A percentile compares a stretch with the other conserved stretches of the same genome.
Conservation (phyloP, 495 filamentous ascomycete species). For the Amorphotheca resinae region DNA sequence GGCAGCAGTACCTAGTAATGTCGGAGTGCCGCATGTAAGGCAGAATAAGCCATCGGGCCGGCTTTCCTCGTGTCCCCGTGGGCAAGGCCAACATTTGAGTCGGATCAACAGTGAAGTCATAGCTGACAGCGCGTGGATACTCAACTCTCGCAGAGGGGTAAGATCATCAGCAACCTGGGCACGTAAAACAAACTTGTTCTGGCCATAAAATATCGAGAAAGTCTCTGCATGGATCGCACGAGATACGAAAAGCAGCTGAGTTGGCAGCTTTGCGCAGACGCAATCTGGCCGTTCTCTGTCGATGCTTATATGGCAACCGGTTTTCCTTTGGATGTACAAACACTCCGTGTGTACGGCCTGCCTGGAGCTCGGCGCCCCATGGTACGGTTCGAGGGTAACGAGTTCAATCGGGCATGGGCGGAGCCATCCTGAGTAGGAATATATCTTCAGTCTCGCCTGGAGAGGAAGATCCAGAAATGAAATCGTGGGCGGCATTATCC, state of each 20-base stretch:
- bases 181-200: neutral
- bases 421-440: neutral
- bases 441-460: neutral
- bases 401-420: neutral
- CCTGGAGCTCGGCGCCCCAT: neutral
- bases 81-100: constrained; percentile 1
- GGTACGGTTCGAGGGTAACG: neutral
- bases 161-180: neutral
- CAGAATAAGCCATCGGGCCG: neutral
- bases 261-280: neutral
- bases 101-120: neutral
- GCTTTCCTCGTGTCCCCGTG: neutral
- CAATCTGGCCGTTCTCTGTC: neutral
- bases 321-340: neutral
- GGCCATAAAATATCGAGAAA: neutral
- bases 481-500: too few species aligned
- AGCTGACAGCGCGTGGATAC: neutral
- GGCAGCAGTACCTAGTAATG: neutral
- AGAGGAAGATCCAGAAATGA: neutral
- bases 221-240: neutral
- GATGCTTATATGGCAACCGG: neutral
- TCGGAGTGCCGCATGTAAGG: neutral
- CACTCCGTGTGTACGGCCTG: neutral
- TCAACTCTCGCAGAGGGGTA: neutral
- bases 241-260: neutral